A percentile compares a stretch with the other conserved stretches of the same genome.
Conservation (phyloP, 345 rosid species). For the Angophora floribunda region DNA sequence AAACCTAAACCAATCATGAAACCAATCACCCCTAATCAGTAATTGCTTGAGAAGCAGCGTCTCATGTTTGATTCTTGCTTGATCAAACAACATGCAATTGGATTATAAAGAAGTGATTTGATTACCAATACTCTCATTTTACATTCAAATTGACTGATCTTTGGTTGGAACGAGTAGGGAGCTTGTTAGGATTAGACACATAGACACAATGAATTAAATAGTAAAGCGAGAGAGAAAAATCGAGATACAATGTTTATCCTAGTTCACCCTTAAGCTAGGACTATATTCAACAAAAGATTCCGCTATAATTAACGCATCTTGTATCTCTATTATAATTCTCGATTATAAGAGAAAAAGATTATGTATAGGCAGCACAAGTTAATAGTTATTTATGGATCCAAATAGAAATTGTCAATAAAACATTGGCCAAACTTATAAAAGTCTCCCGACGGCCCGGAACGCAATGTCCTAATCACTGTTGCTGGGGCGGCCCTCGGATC, state of each 20-base stretch:
- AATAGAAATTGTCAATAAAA: too few species aligned
- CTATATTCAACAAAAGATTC: fast-evolving
- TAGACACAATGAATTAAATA: neutral
- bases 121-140: neutral
- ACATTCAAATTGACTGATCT: neutral
- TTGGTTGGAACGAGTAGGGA: neutral
- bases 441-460: too few species aligned
- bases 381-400: neutral
- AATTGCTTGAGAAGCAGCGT: neutral
- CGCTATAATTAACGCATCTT: too few species aligned
- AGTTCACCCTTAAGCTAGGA: neutral
- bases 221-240: neutral
- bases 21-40: neutral
- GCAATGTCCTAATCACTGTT: fast-evolving
- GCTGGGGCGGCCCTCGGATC: too few species aligned
- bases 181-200: neutral
- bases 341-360: too few species aligned
- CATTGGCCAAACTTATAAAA: neutral
- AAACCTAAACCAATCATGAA: too few species aligned
- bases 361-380: too few species aligned
- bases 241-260: neutral
- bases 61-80: fast-evolving
- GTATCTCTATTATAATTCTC: too few species aligned
- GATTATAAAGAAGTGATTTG: fast-evolving
- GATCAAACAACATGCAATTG: neutral